A percentile compares a stretch with the other conserved stretches of the same genome.
Evolutionary conservation across 2,329 filamentous ascomycete genomes (phyloP).

Genomic region (Penicillium capsulatum): DNA sequence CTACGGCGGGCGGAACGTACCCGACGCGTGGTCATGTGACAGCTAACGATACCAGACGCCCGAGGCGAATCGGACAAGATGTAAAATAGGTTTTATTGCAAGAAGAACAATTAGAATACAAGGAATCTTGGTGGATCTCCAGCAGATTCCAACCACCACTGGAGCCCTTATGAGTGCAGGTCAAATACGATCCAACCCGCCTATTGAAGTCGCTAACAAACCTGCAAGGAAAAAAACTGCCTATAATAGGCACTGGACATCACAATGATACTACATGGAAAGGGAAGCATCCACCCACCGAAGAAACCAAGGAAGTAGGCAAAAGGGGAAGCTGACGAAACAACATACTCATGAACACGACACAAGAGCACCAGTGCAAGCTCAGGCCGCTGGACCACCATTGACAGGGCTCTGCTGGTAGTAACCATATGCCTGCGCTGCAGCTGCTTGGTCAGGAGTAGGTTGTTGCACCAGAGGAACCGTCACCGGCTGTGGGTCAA

Average conservation of each 20-base stretch:
- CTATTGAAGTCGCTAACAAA: constrained; percentile 27
- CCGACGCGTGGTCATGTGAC: constrained; percentile 26
- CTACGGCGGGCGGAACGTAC: constrained; percentile 20
- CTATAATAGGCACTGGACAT: constrained; percentile 5
- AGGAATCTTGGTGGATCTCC: constrained; percentile 23
- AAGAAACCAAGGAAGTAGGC: constrained; percentile 8
- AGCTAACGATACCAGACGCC: no score
- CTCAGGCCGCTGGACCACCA: constrained; percentile 20
- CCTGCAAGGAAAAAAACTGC: constrained; percentile 16
- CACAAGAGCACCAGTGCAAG: not conserved
- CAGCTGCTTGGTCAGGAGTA: constrained; percentile 14
- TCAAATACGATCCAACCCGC: constrained; percentile 8
- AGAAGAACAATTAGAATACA: constrained; percentile 30
- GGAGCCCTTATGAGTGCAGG: constrained; percentile 1
- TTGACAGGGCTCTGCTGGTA: constrained; percentile 32
- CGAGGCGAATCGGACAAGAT: no score
- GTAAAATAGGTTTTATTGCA: not conserved
- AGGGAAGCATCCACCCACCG: constrained; percentile 18
- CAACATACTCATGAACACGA: not conserved
- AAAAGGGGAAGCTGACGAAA: not conserved
- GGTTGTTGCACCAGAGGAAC: constrained; percentile 6
- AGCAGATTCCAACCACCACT: constrained; percentile 19
- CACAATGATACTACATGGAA: constrained; percentile 20
- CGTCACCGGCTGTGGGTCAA: constrained; percentile 4
- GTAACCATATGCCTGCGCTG: constrained; percentile 28